phyloP scores from a whole-genome alignment of 495 filamentous ascomycete genomes.

The Paragyromitra xinjiangensis region DNA sequence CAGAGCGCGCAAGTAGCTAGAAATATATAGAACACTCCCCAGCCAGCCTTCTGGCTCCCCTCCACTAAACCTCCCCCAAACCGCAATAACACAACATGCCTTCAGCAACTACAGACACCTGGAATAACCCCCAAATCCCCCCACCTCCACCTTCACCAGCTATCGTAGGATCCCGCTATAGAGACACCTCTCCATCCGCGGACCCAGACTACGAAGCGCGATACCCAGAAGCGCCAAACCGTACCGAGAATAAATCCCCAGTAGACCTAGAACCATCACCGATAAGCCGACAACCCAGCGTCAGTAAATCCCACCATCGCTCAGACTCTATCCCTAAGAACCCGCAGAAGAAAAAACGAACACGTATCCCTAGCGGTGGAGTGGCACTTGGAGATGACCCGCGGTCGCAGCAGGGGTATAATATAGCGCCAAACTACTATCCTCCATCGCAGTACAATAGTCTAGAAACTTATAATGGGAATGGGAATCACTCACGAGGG shows the following conservation, averaged over 20 bases:
- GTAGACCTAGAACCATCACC: conserved; percentile 5
- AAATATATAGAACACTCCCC: conserved; percentile 22
- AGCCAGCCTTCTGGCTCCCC: not conserved
- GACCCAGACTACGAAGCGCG: conserved; percentile 44
- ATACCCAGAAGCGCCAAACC: conserved; percentile 29
- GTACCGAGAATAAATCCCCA: not conserved
- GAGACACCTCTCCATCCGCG: conserved; percentile 42
- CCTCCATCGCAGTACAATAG: conserved; percentile 29
- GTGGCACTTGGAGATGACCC: conserved; percentile 19
- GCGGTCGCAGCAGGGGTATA: conserved; percentile 31
- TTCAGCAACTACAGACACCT: conserved; percentile 39
- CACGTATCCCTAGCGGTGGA: conserved; percentile 25
- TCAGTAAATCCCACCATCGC: conserved; percentile 28
- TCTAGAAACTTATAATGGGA: not conserved
- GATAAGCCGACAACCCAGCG: conserved; percentile 21
- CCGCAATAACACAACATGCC: conserved; percentile 21
- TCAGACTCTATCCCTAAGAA: conserved; percentile 24
- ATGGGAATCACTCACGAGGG: conserved; percentile 5
- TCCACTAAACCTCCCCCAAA: not conserved
- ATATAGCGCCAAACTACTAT: conserved; percentile 29
- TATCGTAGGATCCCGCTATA: conserved; percentile 41
- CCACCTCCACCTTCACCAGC: conserved; percentile 44
- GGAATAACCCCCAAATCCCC: conserved; percentile 41
- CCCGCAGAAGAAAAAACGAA: conserved; percentile 36
- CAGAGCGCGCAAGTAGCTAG: not conserved